Conservation (phyloP, 345 rosid genomes). For the Eucalyptus virginea region DNA sequence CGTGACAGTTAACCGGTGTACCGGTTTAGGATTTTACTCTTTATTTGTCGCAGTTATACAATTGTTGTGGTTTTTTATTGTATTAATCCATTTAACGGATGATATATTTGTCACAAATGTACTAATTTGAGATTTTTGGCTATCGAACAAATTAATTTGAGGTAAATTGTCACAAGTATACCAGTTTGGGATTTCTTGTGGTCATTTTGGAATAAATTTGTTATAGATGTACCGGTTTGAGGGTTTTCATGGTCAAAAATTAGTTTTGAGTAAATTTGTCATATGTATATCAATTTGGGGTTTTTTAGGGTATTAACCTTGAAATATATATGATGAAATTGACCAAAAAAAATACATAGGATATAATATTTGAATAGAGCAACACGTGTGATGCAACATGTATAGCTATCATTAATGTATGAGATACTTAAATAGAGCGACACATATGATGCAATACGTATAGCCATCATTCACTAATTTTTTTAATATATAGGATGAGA, state of each 20-base stretch:
- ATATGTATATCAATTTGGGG: rapidly evolving
- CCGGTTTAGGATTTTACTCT: rapidly evolving
- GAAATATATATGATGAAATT: background rate
- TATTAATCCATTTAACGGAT: too few species aligned
- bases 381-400: background rate
- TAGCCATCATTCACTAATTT: background rate
- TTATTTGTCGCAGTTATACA: rapidly evolving
- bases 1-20: rapidly evolving
- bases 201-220: too few species aligned
- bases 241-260: too few species aligned
- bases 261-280: too few species aligned
- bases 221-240: rapidly evolving
- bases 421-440: background rate
- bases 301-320: too few species aligned
- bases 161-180: too few species aligned
- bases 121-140: rapidly evolving
- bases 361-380: background rate
- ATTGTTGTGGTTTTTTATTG: too few species aligned
- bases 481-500: too few species aligned
- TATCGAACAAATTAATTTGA: too few species aligned
- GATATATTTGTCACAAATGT: too few species aligned
- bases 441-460: background rate
- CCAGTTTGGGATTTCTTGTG: too few species aligned
- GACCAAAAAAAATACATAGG: background rate
- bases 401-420: background rate